Evolutionary conservation across 345 rosid genomes (phyloP).

Genomic region (Syzygium aqueum): DNA sequence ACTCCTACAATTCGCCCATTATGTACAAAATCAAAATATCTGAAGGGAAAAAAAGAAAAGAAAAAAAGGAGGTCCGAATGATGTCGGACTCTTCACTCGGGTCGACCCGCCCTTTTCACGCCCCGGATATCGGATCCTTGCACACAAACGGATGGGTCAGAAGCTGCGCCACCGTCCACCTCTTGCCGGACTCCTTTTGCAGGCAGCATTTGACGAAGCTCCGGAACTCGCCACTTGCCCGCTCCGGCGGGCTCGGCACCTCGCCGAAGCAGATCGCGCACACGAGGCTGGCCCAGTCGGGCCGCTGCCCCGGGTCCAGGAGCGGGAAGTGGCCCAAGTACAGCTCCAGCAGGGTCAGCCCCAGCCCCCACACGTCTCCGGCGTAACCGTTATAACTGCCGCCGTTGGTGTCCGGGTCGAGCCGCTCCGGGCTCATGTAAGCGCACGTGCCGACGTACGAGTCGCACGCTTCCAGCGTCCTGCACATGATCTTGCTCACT

Average conservation of each 20-base stretch:
- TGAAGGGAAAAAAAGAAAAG: background rate
- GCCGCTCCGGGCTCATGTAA: conserved; percentile 95
- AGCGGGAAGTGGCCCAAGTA: conserved; percentile 71
- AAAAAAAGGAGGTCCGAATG: background rate
- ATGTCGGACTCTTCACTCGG: background rate
- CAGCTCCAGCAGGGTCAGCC: conserved; percentile 71
- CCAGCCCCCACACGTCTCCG: conserved; percentile 85
- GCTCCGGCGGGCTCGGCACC: conserved; percentile 52
- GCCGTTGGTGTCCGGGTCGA: conserved; percentile 58
- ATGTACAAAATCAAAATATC: background rate
- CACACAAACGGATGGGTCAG: conserved; percentile 57
- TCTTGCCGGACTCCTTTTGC: conserved; percentile 57
- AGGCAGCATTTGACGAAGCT: conserved; percentile 63
- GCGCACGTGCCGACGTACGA: conserved; percentile 93
- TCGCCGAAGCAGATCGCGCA: conserved; percentile 84
- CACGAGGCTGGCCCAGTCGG: conserved; percentile 88
- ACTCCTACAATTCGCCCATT: background rate
- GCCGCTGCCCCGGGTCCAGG: conserved; percentile 58
- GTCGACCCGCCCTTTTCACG: background rate
- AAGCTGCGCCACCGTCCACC: conserved; percentile 71
- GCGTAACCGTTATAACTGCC: conserved; percentile 61
- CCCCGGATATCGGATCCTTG: background rate
- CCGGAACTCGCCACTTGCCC: conserved; percentile 50
- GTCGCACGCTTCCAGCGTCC: conserved; percentile 50
- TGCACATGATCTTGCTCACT: conserved; percentile 58